Evolutionary conservation across 2,329 filamentous ascomycete species (phyloP).

Genomic region (Aspergillus sp.): DNA sequence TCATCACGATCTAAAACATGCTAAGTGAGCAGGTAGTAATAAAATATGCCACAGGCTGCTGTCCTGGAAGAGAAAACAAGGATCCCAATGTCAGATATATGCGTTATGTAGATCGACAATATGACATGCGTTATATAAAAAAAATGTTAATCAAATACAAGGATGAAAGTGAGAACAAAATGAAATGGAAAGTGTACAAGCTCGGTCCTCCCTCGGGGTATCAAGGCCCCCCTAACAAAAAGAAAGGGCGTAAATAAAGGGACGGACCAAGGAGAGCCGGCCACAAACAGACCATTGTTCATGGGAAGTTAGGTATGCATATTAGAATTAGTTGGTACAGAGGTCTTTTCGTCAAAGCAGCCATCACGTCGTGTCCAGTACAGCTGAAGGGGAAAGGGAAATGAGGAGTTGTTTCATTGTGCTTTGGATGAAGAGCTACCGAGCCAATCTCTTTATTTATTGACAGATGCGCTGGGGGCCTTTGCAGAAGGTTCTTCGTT

Average conservation of each 20-base stretch:
- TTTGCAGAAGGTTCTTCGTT: background rate
- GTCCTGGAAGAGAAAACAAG: background rate
- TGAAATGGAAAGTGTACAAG: background rate
- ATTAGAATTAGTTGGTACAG: background rate
- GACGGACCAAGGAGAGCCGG: background rate
- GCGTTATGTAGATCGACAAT: background rate
- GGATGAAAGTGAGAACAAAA: background rate
- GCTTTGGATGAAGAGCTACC: background rate
- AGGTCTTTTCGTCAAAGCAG: background rate
- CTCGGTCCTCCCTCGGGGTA: slow-evolving; percentile 4
- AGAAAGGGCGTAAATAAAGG: background rate
- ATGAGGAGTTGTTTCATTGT: background rate
- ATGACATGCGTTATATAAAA: background rate
- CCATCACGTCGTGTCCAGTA: background rate
- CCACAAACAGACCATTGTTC: background rate
- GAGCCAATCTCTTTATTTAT: background rate
- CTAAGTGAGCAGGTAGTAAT: background rate
- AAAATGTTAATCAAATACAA: background rate
- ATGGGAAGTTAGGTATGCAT: background rate
- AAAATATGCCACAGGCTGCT: background rate
- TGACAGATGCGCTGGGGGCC: background rate
- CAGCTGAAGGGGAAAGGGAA: background rate
- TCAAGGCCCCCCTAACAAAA: slow-evolving; percentile 2
- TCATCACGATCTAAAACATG: background rate
- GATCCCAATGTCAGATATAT: background rate